Conservation (phyloP, 306 rosid genomes). For the Fagus sylvatica region DNA sequence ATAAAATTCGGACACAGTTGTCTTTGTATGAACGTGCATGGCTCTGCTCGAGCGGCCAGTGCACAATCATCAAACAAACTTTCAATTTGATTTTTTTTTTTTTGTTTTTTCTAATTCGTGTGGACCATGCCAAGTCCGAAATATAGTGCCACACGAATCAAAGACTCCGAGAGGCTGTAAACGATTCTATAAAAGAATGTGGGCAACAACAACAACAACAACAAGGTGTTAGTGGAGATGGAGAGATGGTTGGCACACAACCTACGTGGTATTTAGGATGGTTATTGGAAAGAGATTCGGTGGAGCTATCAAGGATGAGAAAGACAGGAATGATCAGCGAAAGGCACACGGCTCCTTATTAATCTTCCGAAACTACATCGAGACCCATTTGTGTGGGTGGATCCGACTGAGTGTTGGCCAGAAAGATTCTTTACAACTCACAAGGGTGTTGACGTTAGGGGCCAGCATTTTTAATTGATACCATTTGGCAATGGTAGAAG, state of each 20-base stretch:
- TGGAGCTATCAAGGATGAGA: neutral
- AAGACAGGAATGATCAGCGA: constrained; percentile 12
- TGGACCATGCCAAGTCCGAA: constrained; percentile 28
- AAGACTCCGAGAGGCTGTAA: constrained; percentile 10
- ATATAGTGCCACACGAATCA: constrained; percentile 33
- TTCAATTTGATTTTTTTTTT: too few species aligned
- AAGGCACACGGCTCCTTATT: constrained; percentile 37
- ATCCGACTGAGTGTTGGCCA: constrained; percentile 29
- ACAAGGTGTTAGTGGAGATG: constrained; percentile 24
- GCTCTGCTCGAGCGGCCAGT: too few species aligned
- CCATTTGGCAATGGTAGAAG: constrained; percentile 49
- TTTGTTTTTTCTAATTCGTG: too few species aligned
- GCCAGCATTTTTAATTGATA: constrained; percentile 31
- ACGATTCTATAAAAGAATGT: constrained; percentile 9
- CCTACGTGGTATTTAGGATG: constrained; percentile 13
- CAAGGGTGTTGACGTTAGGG: constrained; percentile 20
- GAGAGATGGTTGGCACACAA: constrained; percentile 37
- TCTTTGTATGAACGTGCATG: too few species aligned
- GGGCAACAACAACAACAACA: neutral
- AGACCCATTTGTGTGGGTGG: constrained; percentile 24
- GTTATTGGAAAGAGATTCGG: constrained; percentile 29
- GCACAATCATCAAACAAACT: too few species aligned
- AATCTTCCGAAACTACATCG: constrained; percentile 49
- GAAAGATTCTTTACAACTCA: constrained; percentile 43
- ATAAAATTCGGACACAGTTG: too few species aligned